Conservation (phyloP, 176 grass and related monocot genomes). For the Raddia distichophylla region DNA sequence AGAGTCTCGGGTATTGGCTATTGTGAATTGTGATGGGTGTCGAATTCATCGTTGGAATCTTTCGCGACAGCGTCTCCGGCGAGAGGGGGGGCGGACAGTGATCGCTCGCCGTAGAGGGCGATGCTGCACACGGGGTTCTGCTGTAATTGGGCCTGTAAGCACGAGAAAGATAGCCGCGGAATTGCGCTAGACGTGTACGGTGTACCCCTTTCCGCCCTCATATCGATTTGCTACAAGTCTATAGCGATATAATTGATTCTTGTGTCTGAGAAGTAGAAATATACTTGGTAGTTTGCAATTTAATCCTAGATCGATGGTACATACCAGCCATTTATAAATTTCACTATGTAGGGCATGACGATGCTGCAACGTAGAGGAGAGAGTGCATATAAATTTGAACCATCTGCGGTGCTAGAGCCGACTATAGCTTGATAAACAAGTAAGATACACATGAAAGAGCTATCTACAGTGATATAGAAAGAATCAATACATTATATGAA, state of each 20-base stretch:
- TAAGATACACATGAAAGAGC: too few relatives aligned
- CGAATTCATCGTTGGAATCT: slow-evolving; percentile 2
- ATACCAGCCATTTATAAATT: too few relatives aligned
- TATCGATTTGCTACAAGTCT: not conserved
- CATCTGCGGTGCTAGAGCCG: too few relatives aligned
- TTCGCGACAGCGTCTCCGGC: not conserved
- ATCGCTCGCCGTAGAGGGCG: not conserved
- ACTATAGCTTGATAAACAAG: too few relatives aligned
- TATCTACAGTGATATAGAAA: too few relatives aligned
- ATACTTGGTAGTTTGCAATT: not conserved
- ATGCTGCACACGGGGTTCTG: not conserved
- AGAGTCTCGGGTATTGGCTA: not conserved
- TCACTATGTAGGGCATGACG: too few relatives aligned
- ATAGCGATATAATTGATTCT: too few relatives aligned
- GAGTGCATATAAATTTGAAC: too few relatives aligned
- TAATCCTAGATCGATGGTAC: too few relatives aligned
- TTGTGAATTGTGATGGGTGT: not conserved
- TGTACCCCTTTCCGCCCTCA: not conserved
- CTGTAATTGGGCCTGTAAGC: not conserved
- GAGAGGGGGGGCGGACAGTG: slow-evolving; percentile 2
- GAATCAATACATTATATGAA: too few relatives aligned
- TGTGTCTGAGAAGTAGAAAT: not conserved
- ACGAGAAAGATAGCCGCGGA: not conserved
- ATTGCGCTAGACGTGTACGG: slow-evolving; percentile 21
- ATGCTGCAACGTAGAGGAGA: too few relatives aligned